phyloP scores from a whole-genome alignment of 306 rosid genomes.

The Trifolium fragiferum region DNA sequence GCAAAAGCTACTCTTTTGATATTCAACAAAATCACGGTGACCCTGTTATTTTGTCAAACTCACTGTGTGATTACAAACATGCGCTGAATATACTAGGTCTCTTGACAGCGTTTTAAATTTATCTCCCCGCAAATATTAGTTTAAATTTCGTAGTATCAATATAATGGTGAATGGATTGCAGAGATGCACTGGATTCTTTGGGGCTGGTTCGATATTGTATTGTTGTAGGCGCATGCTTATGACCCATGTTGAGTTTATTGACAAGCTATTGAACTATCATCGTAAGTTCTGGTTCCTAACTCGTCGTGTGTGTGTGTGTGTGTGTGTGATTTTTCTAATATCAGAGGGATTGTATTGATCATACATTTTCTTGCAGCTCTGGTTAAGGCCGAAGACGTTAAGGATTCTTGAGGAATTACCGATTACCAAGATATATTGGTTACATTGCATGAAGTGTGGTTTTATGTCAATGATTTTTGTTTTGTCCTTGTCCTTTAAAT shows the following conservation, averaged over 20 bases:
- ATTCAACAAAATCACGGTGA: no score
- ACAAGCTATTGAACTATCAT: slow-evolving; percentile 90
- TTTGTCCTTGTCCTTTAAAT: neutral
- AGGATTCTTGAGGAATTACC: slow-evolving; percentile 29
- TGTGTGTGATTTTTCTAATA: slow-evolving; percentile 1
- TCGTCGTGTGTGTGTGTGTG: neutral
- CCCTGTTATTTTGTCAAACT: no score
- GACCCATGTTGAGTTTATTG: slow-evolving; percentile 96
- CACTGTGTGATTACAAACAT: no score
- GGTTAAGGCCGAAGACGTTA: slow-evolving; percentile 65
- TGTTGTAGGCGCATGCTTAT: slow-evolving; percentile 95
- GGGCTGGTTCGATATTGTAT: slow-evolving; percentile 90
- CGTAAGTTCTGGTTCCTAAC: slow-evolving; percentile 49
- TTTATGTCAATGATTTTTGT: neutral
- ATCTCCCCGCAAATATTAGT: neutral
- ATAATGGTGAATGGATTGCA: slow-evolving; percentile 45
- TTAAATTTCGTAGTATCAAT: neutral
- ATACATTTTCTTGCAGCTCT: slow-evolving; percentile 55
- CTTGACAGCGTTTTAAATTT: neutral
- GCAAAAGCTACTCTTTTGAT: no score
- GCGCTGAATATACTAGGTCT: neutral
- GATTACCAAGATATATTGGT: neutral
- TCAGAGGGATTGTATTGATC: slow-evolving; percentile 5
- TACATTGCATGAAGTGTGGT: neutral
- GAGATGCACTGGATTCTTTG: slow-evolving; percentile 90